These are phyloP conservation scores for Nakazawaea molendinolei DNA, from an alignment of 805 yeast genomes.

Conservation along the genomic window DNA sequence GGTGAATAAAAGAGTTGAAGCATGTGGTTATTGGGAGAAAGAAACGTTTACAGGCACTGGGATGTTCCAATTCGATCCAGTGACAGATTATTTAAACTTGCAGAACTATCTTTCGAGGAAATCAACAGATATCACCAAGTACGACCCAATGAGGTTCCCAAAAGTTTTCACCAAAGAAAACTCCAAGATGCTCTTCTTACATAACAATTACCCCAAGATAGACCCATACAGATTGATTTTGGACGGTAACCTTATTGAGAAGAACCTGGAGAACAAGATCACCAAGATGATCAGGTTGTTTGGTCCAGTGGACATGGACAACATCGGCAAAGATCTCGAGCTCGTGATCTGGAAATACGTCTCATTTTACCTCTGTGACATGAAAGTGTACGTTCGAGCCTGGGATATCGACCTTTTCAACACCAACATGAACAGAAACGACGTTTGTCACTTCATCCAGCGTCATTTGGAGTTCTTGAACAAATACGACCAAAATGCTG, in stretches of 20 bases:
- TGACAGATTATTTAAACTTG: slow-evolving; percentile 22
- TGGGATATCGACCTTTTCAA: slow-evolving; percentile 14
- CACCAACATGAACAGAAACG: slow-evolving; percentile 24
- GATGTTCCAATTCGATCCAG: slow-evolving; percentile 26
- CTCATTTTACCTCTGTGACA: slow-evolving; percentile 26
- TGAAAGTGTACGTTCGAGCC: slow-evolving; percentile 16
- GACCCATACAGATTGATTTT: slow-evolving; percentile 39
- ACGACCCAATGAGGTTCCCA: slow-evolving; percentile 19
- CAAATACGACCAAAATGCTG: slow-evolving; percentile 12
- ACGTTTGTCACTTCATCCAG: slow-evolving; percentile 45
- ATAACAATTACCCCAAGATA: slow-evolving; percentile 50
- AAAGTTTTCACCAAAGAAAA: slow-evolving; percentile 21
- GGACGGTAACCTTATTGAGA: slow-evolving; percentile 23
- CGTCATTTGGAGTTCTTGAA: slow-evolving; percentile 40
- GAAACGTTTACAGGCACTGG: slow-evolving; percentile 10
- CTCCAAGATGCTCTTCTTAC: slow-evolving; percentile 29
- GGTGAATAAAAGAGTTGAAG: slow-evolving; percentile 44
- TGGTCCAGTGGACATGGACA: slow-evolving; percentile 22
- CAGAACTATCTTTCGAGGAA: slow-evolving; percentile 14
- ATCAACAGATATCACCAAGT: neutral
- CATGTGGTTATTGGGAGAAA: slow-evolving; percentile 33
- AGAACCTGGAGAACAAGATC: slow-evolving; percentile 21
- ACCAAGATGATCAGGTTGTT: slow-evolving; percentile 16
- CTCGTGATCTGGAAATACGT: slow-evolving; percentile 26
- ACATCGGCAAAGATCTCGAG: slow-evolving; percentile 28